Base-by-base conservation (phyloP, 1,139 yeast species). In the Geotrichum macrosporum region DNA sequence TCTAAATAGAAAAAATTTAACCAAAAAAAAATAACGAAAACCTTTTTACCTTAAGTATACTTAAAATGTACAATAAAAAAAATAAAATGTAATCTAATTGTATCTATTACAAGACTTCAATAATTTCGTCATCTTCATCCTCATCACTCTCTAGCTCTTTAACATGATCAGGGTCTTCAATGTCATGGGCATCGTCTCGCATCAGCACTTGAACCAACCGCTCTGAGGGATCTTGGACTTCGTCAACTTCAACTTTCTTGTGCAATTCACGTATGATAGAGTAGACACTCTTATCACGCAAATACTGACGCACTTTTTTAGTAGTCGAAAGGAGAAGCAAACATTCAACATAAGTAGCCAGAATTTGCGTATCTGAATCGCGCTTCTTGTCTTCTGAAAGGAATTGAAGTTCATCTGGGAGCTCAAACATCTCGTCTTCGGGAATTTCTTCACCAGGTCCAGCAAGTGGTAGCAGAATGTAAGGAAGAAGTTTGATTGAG, bases 331-430 rank as follows among this genome's bases (percentile, higher is more conserved):
- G 74, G 45, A 92, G 71, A 49, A 88, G 69, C 43, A 88, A 65
- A 50, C 88, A 78, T 64, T 88, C 96, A 15, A 71, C 57, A 59
- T 86, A 94, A 5, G 80, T 78, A 45, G 80, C 73, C 46, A 85
- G 70, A 46, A 88, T 78, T 5, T 80, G 78, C 26, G 69, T 67
- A 15, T 78, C 71, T 4, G 94, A 81, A 55, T 92, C 98, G 58
- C 95, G 77, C 57, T 71, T 63, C 64, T 86, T 87, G 55, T 84
- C 94, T 24, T 79, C 79, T 12, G 86, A 85, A 46, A 87, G 70
- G 44, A 85, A 72, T 65, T 87, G 95, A 48, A 89, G 76, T 61
- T 86, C 95, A 27, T 86, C 96, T 1, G 97, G 97, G 55, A 92
- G 76, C 46, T 82, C 80, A 59, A 86, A 83, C 75, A 84, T 77